Conservation (phyloP, 345 rosid genomes). For the Citrus australasica region DNA sequence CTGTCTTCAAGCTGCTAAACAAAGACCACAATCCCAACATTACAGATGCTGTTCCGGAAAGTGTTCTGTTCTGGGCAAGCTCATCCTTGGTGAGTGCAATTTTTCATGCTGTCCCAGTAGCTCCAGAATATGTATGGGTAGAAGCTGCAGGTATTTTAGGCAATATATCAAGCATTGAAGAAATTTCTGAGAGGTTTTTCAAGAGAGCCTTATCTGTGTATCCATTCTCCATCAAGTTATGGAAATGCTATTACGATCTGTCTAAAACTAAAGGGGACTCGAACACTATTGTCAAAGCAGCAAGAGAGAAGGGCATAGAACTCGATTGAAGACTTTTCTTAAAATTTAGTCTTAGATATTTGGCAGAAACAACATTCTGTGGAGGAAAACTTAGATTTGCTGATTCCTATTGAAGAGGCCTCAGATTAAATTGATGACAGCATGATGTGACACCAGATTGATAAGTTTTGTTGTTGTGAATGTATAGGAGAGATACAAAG, state of each 20-base stretch:
- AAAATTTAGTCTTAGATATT: neutral
- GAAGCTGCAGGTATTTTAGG: slow-evolving; percentile 61
- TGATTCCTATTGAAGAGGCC: neutral
- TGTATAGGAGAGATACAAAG: slow-evolving; percentile 14
- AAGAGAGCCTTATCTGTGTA: slow-evolving; percentile 57
- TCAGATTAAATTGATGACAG: neutral
- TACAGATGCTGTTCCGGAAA: slow-evolving; percentile 21
- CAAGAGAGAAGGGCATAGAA: slow-evolving; percentile 57
- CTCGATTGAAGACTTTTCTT: slow-evolving; percentile 24
- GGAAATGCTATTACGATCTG: slow-evolving; percentile 44
- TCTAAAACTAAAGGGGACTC: slow-evolving; percentile 30
- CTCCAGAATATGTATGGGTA: slow-evolving; percentile 77
- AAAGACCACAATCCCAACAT: slow-evolving; percentile 16
- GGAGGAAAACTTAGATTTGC: slow-evolving; percentile 12
- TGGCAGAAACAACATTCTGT: slow-evolving; percentile 14
- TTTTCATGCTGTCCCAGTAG: slow-evolving; percentile 67
- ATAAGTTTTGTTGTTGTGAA: slow-evolving; percentile 12
- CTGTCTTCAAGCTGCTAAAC: slow-evolving; percentile 51
- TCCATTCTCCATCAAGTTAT: slow-evolving; percentile 67
- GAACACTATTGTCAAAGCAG: slow-evolving; percentile 42
- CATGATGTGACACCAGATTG: neutral
- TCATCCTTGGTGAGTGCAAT: slow-evolving; percentile 48
- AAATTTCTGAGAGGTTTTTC: slow-evolving; percentile 50
- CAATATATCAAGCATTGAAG: slow-evolving; percentile 27
- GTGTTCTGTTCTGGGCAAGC: slow-evolving; percentile 74